Conservation (phyloP, 495 filamentous ascomycete species). For the Aspergillus asperescens region DNA sequence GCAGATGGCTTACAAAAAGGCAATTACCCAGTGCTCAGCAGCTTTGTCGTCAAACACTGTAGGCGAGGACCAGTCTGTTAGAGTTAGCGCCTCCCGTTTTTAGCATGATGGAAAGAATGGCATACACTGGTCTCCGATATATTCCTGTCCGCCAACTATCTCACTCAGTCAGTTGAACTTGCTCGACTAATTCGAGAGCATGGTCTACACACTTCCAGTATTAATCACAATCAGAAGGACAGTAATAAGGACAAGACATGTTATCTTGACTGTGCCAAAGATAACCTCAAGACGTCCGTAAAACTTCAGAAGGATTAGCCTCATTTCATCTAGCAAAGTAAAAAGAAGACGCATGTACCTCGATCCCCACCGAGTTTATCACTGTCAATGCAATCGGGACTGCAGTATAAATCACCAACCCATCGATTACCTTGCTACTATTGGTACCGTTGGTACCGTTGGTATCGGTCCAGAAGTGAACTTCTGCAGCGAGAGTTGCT, state of each 20-base stretch:
- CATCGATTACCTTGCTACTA: background rate
- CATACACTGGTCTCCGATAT: background rate
- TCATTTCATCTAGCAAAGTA: no score
- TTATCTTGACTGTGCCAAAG: background rate
- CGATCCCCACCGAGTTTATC: background rate
- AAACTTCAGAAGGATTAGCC: background rate
- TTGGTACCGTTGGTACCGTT: background rate
- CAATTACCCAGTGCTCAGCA: background rate
- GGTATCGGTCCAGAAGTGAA: background rate
- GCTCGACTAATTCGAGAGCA: background rate
- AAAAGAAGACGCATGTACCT: background rate
- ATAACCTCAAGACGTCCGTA: background rate
- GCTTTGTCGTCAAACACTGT: background rate
- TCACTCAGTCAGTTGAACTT: background rate
- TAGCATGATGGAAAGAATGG: background rate
- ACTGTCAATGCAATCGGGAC: background rate
- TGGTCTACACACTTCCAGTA: background rate
- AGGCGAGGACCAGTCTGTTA: background rate
- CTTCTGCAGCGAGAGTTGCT: background rate
- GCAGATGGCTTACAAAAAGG: background rate
- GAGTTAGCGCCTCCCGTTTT: background rate
- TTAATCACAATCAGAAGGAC: background rate
- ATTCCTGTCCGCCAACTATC: background rate
- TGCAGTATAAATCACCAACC: background rate
- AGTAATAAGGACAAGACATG: background rate